Base-by-base conservation (phyloP, 179 eudicot species). In the Amaranthus tricolor region DNA sequence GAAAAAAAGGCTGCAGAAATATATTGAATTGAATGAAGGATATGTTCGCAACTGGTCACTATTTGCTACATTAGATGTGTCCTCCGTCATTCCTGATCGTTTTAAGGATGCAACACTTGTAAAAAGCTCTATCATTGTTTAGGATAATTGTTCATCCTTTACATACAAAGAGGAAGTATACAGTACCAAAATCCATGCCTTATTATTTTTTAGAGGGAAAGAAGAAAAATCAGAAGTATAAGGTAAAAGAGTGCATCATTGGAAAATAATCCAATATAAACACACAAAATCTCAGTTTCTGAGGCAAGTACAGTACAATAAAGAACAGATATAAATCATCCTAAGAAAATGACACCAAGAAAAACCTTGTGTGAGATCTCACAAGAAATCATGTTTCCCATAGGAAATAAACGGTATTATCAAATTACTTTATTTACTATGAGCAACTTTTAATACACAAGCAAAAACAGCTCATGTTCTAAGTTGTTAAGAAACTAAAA, bases 271-370 rank as follows among this genome's bases (percentile, higher is more conserved):
- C 11, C 21, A 19, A 9, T 15, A 65, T 60, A 40, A 64, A 52
- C 77, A 78, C 52, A 31, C 40, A 31, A 31, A 59, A 48, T 64
- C 43, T 64, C 44, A n/a, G 6, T 49, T 21, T 45, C 48, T 58
- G 14, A 12, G 58, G 9, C 40, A 21, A 14, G 52, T 12, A 52
- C 15, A 31, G 43, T 13, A 60, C 40, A 40, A 54, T 24, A 17
- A 14, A 54, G 6, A 74, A 24, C 21, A 58, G 50, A 31, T 49
- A 53, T 5, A 67, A 50, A 74, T 14, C 58, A 53, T 58, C 20
- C 21, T 15, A 56, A 16, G 20, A 60, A 48, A 44, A 56, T 14
- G 71, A 12, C 17, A 54, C 53, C 44, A 51, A 15, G 5, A 15
- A 11, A 19, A n/a, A 45, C 20, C 21, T 48, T 61, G 43, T 12